A percentile compares a stretch with the other conserved stretches of the same genome.
Conservation (phyloP, 345 rosid genomes). For the Salix exigua region DNA sequence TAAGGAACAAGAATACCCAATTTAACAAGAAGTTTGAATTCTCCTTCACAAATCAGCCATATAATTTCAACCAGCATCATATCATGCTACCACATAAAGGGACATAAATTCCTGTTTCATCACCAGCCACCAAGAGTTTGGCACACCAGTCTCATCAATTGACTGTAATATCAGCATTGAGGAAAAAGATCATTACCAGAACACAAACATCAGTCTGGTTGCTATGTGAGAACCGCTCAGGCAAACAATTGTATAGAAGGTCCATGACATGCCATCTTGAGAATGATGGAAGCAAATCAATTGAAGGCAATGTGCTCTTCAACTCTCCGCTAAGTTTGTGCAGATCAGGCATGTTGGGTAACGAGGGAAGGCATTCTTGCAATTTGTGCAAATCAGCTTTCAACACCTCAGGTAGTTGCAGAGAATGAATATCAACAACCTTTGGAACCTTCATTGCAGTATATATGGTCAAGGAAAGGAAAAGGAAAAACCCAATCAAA, state of each 20-base stretch:
- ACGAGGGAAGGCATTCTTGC: constrained; percentile 64
- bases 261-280: constrained; percentile 74
- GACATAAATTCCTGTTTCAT: neutral
- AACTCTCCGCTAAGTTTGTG: constrained; percentile 48
- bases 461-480: constrained; percentile 81
- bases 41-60: neutral
- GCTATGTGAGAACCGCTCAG: constrained; percentile 67
- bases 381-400: constrained; percentile 77
- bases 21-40: neutral
- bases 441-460: constrained; percentile 76
- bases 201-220: constrained; percentile 78
- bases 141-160: neutral
- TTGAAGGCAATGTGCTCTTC: constrained; percentile 35
- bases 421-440: constrained; percentile 73
- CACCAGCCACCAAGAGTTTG: neutral
- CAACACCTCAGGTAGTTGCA: constrained; percentile 66
- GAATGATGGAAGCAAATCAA: constrained; percentile 41
- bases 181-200: constrained; percentile 50
- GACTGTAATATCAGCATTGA: neutral
- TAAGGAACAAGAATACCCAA: too few relatives aligned
- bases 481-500: constrained; percentile 91
- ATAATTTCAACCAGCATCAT: neutral
- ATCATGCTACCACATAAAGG: neutral
- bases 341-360: constrained; percentile 55
- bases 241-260: constrained; percentile 78